A percentile compares a stretch with the other conserved stretches of the same genome.
phyloP scores from a whole-genome alignment of 805 yeast genomes.

The Teunomyces lycoperdinae region DNA sequence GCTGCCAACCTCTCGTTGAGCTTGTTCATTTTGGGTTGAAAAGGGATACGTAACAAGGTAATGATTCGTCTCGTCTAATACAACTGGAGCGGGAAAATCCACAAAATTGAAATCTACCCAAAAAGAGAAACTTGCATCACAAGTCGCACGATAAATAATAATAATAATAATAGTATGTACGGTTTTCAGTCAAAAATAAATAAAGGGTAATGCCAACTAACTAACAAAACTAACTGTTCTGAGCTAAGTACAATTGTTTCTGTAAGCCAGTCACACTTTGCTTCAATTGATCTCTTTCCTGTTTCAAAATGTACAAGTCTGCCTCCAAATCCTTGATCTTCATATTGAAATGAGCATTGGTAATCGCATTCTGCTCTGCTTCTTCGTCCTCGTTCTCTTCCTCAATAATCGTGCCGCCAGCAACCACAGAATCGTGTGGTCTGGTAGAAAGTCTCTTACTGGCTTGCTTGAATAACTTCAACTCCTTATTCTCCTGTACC shows the following conservation, averaged over 20 bases:
- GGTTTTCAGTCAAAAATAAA: not conserved
- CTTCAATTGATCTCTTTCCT: slow-evolving; percentile 78
- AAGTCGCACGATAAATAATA: not conserved
- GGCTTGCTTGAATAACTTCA: slow-evolving; percentile 50
- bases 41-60: not conserved
- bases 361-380: slow-evolving; percentile 17
- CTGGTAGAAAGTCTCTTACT: slow-evolving; percentile 34
- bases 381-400: slow-evolving; percentile 23
- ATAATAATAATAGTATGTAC: slow-evolving; percentile 1
- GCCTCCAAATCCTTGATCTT: slow-evolving; percentile 82
- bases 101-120: not conserved
- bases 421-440: slow-evolving; percentile 22
- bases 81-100: not conserved
- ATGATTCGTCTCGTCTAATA: not conserved
- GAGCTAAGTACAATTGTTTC: slow-evolving; percentile 46
- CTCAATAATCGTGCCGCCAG: slow-evolving; percentile 8
- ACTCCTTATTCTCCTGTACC: slow-evolving; percentile 65
- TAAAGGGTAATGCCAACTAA: not conserved
- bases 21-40: slow-evolving; percentile 10
- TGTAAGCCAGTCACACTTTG: slow-evolving; percentile 57
- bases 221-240: slow-evolving; percentile 1
- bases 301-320: slow-evolving; percentile 73
- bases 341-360: slow-evolving; percentile 61
- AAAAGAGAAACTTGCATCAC: not conserved
- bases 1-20: slow-evolving; percentile 13